phyloP scores from a whole-genome alignment of 768 basidiomycete genomes.

The Lactarius tabidus region DNA sequence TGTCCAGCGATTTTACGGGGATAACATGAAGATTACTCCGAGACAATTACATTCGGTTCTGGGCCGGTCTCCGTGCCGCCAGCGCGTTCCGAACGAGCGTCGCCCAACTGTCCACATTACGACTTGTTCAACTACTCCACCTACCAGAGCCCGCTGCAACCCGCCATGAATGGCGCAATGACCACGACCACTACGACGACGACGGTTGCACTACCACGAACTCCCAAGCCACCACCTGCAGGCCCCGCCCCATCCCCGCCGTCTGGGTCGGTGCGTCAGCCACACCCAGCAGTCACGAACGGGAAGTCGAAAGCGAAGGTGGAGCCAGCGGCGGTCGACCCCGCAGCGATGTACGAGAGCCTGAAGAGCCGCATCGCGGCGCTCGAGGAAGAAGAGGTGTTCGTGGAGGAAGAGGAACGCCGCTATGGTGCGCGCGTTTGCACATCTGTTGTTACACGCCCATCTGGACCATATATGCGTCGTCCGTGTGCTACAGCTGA shows the following conservation, averaged over 20 bases:
- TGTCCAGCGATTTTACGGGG: background rate
- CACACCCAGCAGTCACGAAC: conserved; percentile 31
- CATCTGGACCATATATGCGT: conserved; percentile 14
- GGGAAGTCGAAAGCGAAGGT: conserved; percentile 60
- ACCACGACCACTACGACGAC: conserved; percentile 11
- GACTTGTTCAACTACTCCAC: background rate
- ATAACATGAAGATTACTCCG: background rate
- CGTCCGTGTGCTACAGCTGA: conserved; percentile 50
- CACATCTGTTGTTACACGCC: conserved; percentile 6
- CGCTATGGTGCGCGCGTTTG: conserved; percentile 55
- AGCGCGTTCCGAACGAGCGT: conserved; percentile 9
- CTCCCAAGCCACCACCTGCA: conserved; percentile 31
- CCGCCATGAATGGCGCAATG: conserved; percentile 16
- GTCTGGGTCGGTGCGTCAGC: conserved; percentile 47
- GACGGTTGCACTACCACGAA: conserved; percentile 8
- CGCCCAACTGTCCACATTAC: conserved; percentile 8
- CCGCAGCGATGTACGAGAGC: conserved; percentile 82
- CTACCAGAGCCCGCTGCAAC: background rate
- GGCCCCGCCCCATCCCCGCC: conserved; percentile 31
- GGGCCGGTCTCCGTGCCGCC: conserved; percentile 6
- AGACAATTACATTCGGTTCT: background rate
- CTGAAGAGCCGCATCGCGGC: conserved; percentile 87
- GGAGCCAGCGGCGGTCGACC: conserved; percentile 66
- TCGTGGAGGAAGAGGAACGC: conserved; percentile 84
- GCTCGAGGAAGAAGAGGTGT: conserved; percentile 80